phyloP scores from a whole-genome alignment of 2,329 filamentous ascomycete species.

The Aspergillus fructus region DNA sequence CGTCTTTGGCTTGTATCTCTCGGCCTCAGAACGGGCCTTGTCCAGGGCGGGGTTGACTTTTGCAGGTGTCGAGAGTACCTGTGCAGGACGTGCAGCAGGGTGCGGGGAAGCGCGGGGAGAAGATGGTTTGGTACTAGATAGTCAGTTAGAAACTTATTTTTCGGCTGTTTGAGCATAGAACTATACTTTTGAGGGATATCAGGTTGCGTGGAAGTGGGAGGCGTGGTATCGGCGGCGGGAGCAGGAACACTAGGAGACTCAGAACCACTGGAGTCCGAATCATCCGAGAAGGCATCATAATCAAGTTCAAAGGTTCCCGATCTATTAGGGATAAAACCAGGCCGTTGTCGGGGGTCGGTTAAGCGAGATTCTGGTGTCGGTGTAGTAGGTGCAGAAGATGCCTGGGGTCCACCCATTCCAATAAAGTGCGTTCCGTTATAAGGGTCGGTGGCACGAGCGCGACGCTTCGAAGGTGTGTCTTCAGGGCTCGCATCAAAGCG shows the following conservation, averaged over 20 bases:
- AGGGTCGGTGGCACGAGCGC: slow-evolving; percentile 26
- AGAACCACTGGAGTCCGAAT: slow-evolving; percentile 17
- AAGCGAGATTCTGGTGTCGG: slow-evolving; percentile 9
- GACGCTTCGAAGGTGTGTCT: slow-evolving; percentile 33
- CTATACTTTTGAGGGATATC: slow-evolving; percentile 16
- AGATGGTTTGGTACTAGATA: slow-evolving; percentile 10
- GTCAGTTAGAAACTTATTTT: slow-evolving; percentile 7
- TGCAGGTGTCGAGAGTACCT: slow-evolving; percentile 20
- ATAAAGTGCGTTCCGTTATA: slow-evolving; percentile 24
- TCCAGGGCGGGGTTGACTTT: slow-evolving; percentile 32
- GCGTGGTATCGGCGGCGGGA: slow-evolving; percentile 6
- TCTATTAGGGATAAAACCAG: slow-evolving; percentile 25
- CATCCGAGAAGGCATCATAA: slow-evolving; percentile 31
- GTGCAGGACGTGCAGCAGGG: slow-evolving; percentile 13
- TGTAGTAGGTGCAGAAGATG: slow-evolving; percentile 13
- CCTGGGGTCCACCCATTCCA: slow-evolving; percentile 18
- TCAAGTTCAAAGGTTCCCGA: slow-evolving; percentile 30
- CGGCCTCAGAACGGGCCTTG: slow-evolving; percentile 36
- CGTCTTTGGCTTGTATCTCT: slow-evolving; percentile 45
- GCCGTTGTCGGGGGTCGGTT: slow-evolving; percentile 9
- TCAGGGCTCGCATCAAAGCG: slow-evolving; percentile 36
- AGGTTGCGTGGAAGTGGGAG: slow-evolving; percentile 5
- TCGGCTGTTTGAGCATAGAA: background rate
- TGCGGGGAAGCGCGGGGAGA: slow-evolving; percentile 16
- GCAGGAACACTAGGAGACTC: slow-evolving; percentile 12